These are phyloP conservation scores for Neurospora tetraspora DNA, from an alignment of 495 filamentous ascomycete species.

Conservation along the genomic window DNA sequence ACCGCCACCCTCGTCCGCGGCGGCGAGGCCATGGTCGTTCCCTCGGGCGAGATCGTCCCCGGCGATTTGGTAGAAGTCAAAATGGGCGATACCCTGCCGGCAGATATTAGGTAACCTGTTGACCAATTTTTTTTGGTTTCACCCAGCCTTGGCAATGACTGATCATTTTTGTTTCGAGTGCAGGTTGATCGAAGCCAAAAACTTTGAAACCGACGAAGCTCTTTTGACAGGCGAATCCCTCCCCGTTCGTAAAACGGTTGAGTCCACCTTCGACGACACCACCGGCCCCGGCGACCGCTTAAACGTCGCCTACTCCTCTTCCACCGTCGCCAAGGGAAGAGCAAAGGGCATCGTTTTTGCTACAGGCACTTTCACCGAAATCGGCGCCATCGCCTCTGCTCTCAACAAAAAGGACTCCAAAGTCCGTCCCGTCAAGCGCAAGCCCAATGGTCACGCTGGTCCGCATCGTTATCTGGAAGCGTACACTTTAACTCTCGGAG, in stretches of 20 bases:
- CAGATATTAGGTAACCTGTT: slow-evolving; percentile 39
- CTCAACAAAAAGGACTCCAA: slow-evolving; percentile 47
- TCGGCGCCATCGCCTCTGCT: slow-evolving; percentile 68
- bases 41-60: slow-evolving; percentile 73
- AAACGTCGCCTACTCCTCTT: slow-evolving; percentile 60
- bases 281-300: slow-evolving; percentile 54
- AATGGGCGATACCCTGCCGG: slow-evolving; percentile 70
- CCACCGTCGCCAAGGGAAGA: slow-evolving; percentile 58
- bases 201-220: slow-evolving; percentile 41
- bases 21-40: slow-evolving; percentile 59
- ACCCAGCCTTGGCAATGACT: background rate
- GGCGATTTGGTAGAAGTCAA: slow-evolving; percentile 67
- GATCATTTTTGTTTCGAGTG: background rate
- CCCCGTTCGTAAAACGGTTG: slow-evolving; percentile 27
- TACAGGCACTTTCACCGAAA: slow-evolving; percentile 68
- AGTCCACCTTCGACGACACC: slow-evolving; percentile 19
- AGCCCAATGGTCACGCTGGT: slow-evolving; percentile 46
- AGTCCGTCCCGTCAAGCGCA: slow-evolving; percentile 47
- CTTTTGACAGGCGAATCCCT: slow-evolving; percentile 62
- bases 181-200: slow-evolving; percentile 66
- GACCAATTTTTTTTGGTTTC: no score
- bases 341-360: slow-evolving; percentile 56
- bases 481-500: slow-evolving; percentile 53
- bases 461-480: slow-evolving; percentile 61
- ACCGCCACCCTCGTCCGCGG: slow-evolving; percentile 66